A percentile compares a stretch with the other conserved stretches of the same genome.
These are phyloP conservation scores for Pyrus hybrid DNA, from an alignment of 331 rosid genomes.

Conservation along the genomic window DNA sequence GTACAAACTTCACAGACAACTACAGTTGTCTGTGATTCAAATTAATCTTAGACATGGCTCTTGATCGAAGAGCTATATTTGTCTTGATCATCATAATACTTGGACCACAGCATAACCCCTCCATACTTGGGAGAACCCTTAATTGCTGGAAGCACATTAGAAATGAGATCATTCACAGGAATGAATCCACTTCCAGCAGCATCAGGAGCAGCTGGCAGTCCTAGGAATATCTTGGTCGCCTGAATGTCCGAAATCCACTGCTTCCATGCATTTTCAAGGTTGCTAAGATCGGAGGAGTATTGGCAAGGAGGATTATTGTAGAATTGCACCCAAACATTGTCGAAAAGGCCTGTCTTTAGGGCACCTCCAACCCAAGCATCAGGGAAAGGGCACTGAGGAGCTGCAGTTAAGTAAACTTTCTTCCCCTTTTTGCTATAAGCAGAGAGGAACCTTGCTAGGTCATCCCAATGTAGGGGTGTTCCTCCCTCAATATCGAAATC, in stretches of 20 bases:
- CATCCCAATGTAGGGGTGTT: slow-evolving; percentile 35
- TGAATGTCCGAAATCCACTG: slow-evolving; percentile 41
- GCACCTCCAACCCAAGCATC: slow-evolving; percentile 49
- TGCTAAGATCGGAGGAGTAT: slow-evolving; percentile 22
- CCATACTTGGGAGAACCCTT: slow-evolving; percentile 38
- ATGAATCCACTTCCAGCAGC: slow-evolving; percentile 52
- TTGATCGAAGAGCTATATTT: slow-evolving; percentile 41
- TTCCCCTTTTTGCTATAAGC: slow-evolving; percentile 22
- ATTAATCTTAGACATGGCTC: slow-evolving; percentile 21
- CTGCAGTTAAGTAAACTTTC: slow-evolving; percentile 39
- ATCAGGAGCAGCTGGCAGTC: slow-evolving; percentile 37
- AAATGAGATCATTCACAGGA: slow-evolving; percentile 21
- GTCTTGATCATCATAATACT: slow-evolving; percentile 42
- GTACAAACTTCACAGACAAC: not conserved
- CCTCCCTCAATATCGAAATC: slow-evolving; percentile 58
- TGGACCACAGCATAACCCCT: slow-evolving; percentile 55
- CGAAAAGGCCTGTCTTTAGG: slow-evolving; percentile 33
- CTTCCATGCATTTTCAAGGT: slow-evolving; percentile 35
- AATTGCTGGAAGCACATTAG: slow-evolving; percentile 33
- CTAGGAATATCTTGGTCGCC: slow-evolving; percentile 28
- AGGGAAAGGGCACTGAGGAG: slow-evolving; percentile 48
- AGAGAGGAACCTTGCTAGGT: slow-evolving; percentile 33
- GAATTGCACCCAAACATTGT: slow-evolving; percentile 50
- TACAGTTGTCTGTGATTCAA: not conserved
- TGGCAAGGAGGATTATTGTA: slow-evolving; percentile 46